Conservation (phyloP, 805 yeast genomes). For the Candida nanaspora region DNA sequence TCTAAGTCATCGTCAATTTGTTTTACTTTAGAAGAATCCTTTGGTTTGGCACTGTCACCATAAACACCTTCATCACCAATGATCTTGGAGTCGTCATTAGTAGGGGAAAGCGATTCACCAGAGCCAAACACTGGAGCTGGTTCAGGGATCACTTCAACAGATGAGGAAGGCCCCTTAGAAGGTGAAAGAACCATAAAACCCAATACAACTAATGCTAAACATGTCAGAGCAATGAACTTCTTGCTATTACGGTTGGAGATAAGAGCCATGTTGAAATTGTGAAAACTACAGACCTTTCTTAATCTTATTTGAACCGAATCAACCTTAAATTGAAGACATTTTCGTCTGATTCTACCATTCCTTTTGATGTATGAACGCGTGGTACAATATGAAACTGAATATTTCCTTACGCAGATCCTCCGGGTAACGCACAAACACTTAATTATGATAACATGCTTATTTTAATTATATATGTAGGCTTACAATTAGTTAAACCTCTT, state of each 20-base stretch:
- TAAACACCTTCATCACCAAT: neutral
- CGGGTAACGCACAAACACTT: too few species aligned
- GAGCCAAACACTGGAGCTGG: neutral
- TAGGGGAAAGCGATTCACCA: neutral
- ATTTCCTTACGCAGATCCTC: too few species aligned
- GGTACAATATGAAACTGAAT: too few species aligned
- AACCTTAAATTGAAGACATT: too few species aligned
- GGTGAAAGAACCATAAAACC: conserved; percentile 38
- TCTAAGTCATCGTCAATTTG: neutral
- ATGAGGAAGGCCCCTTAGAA: conserved; percentile 10
- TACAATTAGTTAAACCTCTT: neutral
- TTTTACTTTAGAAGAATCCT: neutral
- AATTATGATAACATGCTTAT: too few species aligned
- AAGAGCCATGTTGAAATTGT: neutral
- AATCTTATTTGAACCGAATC: too few species aligned
- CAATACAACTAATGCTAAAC: conserved; percentile 36
- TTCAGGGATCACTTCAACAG: conserved; percentile 4
- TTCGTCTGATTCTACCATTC: too few species aligned
- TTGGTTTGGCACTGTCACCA: neutral
- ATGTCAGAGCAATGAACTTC: conserved; percentile 44
- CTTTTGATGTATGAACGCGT: too few species aligned
- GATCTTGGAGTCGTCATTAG: neutral
- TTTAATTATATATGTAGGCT: too few species aligned
- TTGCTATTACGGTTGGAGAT: conserved; percentile 25
- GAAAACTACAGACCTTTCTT: too few species aligned